phyloP scores from a whole-genome alignment of 129 eudicot species.

The Heracleum sosnowskyi region DNA sequence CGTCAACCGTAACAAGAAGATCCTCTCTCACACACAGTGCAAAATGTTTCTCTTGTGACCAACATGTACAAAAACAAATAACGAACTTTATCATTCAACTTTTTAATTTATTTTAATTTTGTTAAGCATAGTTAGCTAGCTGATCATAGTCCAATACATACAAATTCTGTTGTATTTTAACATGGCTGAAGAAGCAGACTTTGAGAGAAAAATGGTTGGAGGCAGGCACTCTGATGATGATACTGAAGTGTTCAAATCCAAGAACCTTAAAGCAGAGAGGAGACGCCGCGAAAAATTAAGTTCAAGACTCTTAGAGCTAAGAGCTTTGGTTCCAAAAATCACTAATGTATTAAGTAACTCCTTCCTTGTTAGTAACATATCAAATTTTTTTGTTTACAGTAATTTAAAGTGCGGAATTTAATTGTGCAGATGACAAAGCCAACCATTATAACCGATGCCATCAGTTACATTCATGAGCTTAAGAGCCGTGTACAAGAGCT shows the following conservation, averaged over 20 bases:
- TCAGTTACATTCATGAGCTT: slow-evolving; percentile 60
- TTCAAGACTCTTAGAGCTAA: slow-evolving; percentile 59
- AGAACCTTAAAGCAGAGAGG: slow-evolving; percentile 81
- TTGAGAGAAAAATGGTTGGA: neutral
- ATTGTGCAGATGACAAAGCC: slow-evolving; percentile 53
- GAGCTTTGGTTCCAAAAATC: slow-evolving; percentile 72
- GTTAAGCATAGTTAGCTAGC: slow-evolving; percentile 8
- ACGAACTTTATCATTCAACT: slow-evolving; percentile 17
- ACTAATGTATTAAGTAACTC: slow-evolving; percentile 50
- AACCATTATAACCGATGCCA: slow-evolving; percentile 66
- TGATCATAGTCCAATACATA: neutral
- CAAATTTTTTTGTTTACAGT: neutral
- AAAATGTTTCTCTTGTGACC: slow-evolving; percentile 49
- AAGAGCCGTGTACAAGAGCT: slow-evolving; percentile 34
- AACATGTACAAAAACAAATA: slow-evolving; percentile 24
- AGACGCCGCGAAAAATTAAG: slow-evolving; percentile 61
- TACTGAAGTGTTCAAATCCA: slow-evolving; percentile 45
- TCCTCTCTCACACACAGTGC: slow-evolving; percentile 29
- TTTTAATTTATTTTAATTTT: neutral
- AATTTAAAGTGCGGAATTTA: slow-evolving; percentile 2
- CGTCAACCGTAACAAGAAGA: slow-evolving; percentile 59
- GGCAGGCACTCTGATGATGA: slow-evolving; percentile 5
- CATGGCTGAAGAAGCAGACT: slow-evolving; percentile 23
- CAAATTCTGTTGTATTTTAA: slow-evolving; percentile 11
- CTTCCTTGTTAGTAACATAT: neutral